phyloP scores from a whole-genome alignment of 225 moss, liverwort and hornwort genomes.

The Pleurozium schreberi region DNA sequence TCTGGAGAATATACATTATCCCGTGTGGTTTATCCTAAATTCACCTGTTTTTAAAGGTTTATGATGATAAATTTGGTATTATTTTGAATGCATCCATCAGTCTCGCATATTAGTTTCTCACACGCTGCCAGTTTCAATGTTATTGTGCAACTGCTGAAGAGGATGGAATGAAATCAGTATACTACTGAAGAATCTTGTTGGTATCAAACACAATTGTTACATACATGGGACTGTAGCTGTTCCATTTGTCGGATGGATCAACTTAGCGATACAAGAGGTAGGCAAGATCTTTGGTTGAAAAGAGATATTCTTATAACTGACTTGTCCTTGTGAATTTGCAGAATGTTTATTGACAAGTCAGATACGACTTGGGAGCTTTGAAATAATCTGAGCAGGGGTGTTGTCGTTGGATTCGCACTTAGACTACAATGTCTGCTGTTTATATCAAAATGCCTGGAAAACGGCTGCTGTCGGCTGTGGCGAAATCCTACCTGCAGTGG shows the following conservation, averaged over 20 bases:
- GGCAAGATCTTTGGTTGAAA: background rate
- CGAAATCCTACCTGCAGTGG: constrained; percentile 30
- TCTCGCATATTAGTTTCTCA: background rate
- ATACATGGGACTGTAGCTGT: background rate
- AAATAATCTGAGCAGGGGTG: background rate
- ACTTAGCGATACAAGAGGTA: background rate
- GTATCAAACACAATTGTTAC: background rate
- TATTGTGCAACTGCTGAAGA: background rate
- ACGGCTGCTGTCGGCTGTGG: constrained; percentile 30
- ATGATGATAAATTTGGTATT: background rate
- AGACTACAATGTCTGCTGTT: background rate
- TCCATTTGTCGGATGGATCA: background rate
- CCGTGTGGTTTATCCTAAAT: background rate
- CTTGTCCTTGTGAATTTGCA: background rate
- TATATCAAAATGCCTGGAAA: constrained; percentile 33
- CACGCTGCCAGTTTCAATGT: background rate
- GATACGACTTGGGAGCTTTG: background rate
- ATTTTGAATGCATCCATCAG: background rate
- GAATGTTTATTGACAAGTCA: background rate
- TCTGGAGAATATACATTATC: background rate
- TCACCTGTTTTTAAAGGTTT: background rate
- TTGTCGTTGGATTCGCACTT: constrained; percentile 1
- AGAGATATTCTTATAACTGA: background rate
- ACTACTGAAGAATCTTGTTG: background rate
- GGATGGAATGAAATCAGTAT: background rate